Evolutionary conservation across 1,284 basidiomycete species (phyloP), one percentile per base, ranked within the genome.

Genomic region (Ganoderma meredithae): DNA sequence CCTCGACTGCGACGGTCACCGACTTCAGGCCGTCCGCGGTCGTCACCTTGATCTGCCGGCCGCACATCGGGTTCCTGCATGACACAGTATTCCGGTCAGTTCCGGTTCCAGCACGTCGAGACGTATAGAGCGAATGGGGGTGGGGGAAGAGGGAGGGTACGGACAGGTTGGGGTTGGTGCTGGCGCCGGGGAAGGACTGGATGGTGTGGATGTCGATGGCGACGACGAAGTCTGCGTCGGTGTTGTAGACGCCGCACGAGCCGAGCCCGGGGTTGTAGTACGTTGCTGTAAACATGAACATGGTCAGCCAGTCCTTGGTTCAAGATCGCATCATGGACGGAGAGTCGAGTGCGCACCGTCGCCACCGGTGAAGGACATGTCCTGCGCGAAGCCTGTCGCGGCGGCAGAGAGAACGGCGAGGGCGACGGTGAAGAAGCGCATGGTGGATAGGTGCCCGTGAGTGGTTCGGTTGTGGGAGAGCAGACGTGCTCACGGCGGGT

Each of bases 1-100:
- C 86, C 7, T 79, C 78, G 25, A 86, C 79, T 13, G 76, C 74
- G 1, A 81, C 84, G 1, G 73, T 74, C 63, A 83, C 76, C 7
- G 79, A 77, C 47, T 79, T 80, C 31, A 31, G 31, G 40, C 81
- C 80, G 49, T 76, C 56, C 22, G 69, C 41, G 9, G 43, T 43
- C 22, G 62, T 64, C 39, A 60, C 60, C 69, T 75, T 78, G 76
- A 81, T 70, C 64, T 72, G 67, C 70, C 75, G 76, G 47, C 76
- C 74, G 71, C 81, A 82, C 59, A 82, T 78, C 13, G 80, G 79
- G 75, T 81, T 81, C 33, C 69, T 70, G 27, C 33, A n/a, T 12
- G 2, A 41, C 7, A 17, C 36, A 6, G 10, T 6, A 7, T 10
- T 0, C 25, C 12, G 13, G 19, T 53, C 25, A 53, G 49, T 9